phyloP scores from a whole-genome alignment of 257 asterid genomes.

The Coffea canephora region DNA sequence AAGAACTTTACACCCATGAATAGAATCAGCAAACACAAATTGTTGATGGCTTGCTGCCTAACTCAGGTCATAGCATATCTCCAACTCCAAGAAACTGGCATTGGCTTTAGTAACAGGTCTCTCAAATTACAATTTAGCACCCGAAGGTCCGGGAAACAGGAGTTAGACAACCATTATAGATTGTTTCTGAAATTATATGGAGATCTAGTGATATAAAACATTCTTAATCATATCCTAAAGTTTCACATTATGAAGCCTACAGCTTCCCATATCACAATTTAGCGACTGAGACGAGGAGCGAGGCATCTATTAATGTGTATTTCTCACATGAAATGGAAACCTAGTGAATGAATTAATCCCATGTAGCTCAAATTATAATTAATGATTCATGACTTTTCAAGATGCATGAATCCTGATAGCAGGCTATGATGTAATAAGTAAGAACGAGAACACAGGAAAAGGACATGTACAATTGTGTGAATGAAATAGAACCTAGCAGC shows the following conservation, averaged over 20 bases:
- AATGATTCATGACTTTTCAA: neutral
- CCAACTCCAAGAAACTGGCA: neutral
- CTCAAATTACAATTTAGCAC: neutral
- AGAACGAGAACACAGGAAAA: too few species aligned
- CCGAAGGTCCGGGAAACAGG: neutral
- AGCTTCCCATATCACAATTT: neutral
- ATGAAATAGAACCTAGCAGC: too few species aligned
- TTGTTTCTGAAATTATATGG: neutral
- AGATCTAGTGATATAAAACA: neutral
- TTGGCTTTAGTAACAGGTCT: neutral
- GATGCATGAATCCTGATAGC: neutral
- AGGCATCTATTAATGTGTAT: too few species aligned
- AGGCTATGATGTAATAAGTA: too few species aligned
- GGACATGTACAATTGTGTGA: too few species aligned
- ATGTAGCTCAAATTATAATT: neutral
- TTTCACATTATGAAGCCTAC: neutral
- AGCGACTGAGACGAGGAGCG: neutral
- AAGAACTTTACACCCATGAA: neutral
- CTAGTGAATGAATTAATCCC: neutral
- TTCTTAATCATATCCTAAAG: neutral
- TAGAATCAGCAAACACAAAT: neutral
- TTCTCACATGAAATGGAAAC: neutral
- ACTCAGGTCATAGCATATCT: neutral
- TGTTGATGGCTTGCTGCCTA: neutral
- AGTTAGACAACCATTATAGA: too few species aligned